These are phyloP conservation scores for Skeletonema menzelii DNA, from an alignment of 108 stramenopile genomes.

Conservation along the genomic window DNA sequence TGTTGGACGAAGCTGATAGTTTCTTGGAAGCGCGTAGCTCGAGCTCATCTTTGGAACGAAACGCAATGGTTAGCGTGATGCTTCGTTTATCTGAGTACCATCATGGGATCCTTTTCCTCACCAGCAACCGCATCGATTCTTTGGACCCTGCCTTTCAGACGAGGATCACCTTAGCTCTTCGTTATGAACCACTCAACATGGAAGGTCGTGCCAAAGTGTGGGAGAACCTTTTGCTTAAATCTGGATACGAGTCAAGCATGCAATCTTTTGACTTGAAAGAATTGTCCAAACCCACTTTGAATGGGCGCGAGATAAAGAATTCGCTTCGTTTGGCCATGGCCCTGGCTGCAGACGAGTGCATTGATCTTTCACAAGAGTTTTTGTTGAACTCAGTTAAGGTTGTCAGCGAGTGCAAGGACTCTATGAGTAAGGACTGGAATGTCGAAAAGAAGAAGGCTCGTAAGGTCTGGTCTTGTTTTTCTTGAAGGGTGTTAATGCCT, in stretches of 20 bases:
- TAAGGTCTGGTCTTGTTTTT: not conserved
- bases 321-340: slow-evolving; percentile 67
- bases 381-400: slow-evolving; percentile 47
- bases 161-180: slow-evolving; percentile 64
- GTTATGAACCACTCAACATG: slow-evolving; percentile 49
- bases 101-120: slow-evolving; percentile 66
- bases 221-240: slow-evolving; percentile 55
- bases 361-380: slow-evolving; percentile 41
- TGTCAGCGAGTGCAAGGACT: slow-evolving; percentile 15
- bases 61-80: slow-evolving; percentile 80
- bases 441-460: not conserved
- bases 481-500: too few species aligned
- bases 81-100: slow-evolving; percentile 69
- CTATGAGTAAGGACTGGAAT: slow-evolving; percentile 18
- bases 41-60: slow-evolving; percentile 55
- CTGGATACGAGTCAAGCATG: slow-evolving; percentile 36
- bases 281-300: slow-evolving; percentile 51
- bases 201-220: slow-evolving; percentile 59
- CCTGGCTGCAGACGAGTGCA: slow-evolving; percentile 58
- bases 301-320: slow-evolving; percentile 80
- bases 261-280: slow-evolving; percentile 38
- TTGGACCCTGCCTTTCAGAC: slow-evolving; percentile 52
- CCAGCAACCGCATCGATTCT: slow-evolving; percentile 33
- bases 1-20: slow-evolving; percentile 69
- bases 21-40: slow-evolving; percentile 62